phyloP scores from a whole-genome alignment of 768 basidiomycete species.

The Hericium rajendrae region DNA sequence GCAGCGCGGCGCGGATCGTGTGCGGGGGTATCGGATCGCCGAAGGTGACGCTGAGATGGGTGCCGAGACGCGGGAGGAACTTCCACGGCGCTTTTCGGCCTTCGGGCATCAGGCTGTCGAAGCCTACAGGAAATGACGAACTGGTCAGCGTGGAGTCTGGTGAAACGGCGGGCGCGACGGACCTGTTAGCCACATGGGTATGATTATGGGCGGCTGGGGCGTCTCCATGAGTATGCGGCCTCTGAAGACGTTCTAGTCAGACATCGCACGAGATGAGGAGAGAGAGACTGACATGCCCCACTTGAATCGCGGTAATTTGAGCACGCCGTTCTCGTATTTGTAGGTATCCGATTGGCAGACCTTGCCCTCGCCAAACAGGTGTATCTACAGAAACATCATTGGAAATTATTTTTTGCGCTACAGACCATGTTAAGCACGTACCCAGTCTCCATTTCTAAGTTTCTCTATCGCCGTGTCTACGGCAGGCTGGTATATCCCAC shows the following conservation, averaged over 20 bases:
- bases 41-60: conserved; percentile 65
- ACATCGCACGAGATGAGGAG: neutral
- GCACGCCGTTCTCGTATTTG: conserved; percentile 31
- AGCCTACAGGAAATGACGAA: conserved; percentile 34
- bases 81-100: conserved; percentile 68
- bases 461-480: conserved; percentile 76
- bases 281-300: conserved; percentile 79
- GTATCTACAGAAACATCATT: conserved; percentile 44
- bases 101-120: conserved; percentile 88
- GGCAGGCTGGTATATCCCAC: conserved; percentile 80
- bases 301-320: conserved; percentile 69
- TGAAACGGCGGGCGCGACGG: conserved; percentile 4
- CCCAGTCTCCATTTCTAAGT: conserved; percentile 81
- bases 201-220: conserved; percentile 57
- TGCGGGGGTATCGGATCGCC: conserved; percentile 58
- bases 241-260: conserved; percentile 27
- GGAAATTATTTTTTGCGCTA: neutral
- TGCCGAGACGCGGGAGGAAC: conserved; percentile 52
- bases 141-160: neutral
- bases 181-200: conserved; percentile 94
- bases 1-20: conserved; percentile 22
- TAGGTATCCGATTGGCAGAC: conserved; percentile 66
- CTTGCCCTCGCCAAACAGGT: conserved; percentile 85
- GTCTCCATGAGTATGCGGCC: conserved; percentile 76
- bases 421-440: conserved; percentile 28